phyloP scores from a whole-genome alignment of 164 flowering plant species.

The Magnolia changhungtana region DNA sequence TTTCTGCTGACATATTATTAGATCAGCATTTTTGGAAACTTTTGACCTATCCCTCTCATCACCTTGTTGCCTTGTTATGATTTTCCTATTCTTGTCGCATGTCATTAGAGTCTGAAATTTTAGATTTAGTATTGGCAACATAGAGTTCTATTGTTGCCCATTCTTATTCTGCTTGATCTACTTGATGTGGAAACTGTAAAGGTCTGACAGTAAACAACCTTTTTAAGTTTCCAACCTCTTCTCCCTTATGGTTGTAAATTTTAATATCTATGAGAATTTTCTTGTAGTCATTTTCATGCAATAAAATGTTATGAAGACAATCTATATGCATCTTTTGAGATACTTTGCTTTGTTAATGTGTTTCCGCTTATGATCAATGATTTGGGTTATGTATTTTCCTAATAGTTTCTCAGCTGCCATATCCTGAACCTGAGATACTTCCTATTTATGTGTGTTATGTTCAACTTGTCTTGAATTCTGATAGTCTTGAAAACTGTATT shows the following conservation, averaged over 20 bases:
- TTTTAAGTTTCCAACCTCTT: not conserved
- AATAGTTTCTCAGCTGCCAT: not conserved
- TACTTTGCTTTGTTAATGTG: no score
- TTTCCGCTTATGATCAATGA: not conserved
- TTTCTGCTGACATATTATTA: no score
- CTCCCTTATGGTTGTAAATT: not conserved
- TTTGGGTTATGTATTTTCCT: not conserved
- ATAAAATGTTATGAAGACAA: no score
- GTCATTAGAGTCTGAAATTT: no score
- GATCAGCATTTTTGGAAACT: no score
- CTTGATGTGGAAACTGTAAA: not conserved
- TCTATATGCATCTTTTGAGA: no score
- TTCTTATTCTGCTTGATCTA: not conserved
- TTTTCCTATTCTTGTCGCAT: no score
- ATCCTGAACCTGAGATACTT: not conserved
- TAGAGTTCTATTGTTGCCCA: no score
- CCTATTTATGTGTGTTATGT: not conserved
- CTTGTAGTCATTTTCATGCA: not conserved
- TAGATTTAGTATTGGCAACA: no score
- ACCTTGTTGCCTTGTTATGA: no score
- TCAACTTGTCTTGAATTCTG: conserved; percentile 7
- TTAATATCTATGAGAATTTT: not conserved
- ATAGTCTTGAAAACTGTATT: not conserved
- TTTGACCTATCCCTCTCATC: no score
- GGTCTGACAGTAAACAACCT: not conserved